Conservation (phyloP, 768 basidiomycete species). For the Lactarius psammicola region DNA sequence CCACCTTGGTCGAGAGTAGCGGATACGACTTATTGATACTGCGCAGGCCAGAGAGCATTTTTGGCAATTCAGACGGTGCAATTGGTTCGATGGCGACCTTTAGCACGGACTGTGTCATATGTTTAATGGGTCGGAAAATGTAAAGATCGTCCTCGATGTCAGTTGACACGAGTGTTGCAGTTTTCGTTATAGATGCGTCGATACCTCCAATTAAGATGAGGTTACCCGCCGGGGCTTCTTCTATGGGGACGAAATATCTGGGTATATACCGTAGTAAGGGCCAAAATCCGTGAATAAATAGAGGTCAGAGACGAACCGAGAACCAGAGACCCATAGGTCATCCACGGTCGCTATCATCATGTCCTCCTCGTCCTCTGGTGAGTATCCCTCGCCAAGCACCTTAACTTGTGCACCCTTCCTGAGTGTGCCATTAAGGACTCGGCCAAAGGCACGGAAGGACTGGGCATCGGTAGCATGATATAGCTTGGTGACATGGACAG, state of each 20-base stretch:
- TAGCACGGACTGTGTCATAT: slow-evolving; percentile 94
- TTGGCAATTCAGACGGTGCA: slow-evolving; percentile 94
- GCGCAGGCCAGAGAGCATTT: slow-evolving; percentile 95
- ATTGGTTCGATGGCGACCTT: slow-evolving; percentile 99
- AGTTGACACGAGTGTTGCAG: slow-evolving; percentile 77
- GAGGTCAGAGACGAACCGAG: slow-evolving; percentile 54
- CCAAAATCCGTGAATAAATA: not conserved
- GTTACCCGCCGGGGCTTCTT: slow-evolving; percentile 89
- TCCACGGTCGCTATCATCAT: slow-evolving; percentile 86
- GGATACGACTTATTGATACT: slow-evolving; percentile 99
- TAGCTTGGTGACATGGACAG: slow-evolving; percentile 91
- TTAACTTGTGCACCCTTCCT: slow-evolving; percentile 82
- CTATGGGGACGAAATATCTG: slow-evolving; percentile 88
- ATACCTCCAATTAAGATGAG: slow-evolving; percentile 90
- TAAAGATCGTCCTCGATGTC: slow-evolving; percentile 83
- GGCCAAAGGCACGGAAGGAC: slow-evolving; percentile 94
- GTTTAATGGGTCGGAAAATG: slow-evolving; percentile 95
- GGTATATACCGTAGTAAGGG: not conserved
- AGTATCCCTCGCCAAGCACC: slow-evolving; percentile 97
- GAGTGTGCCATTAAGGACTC: slow-evolving; percentile 90
- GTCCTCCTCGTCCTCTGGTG: slow-evolving; percentile 99
- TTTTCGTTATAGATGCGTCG: slow-evolving; percentile 92
- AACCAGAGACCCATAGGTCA: slow-evolving; percentile 87
- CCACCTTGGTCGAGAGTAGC: slow-evolving; percentile 90
- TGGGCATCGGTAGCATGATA: slow-evolving; percentile 97